Evolutionary conservation across 441 rosid genomes (phyloP).

Genomic region (Aleurites moluccanus): DNA sequence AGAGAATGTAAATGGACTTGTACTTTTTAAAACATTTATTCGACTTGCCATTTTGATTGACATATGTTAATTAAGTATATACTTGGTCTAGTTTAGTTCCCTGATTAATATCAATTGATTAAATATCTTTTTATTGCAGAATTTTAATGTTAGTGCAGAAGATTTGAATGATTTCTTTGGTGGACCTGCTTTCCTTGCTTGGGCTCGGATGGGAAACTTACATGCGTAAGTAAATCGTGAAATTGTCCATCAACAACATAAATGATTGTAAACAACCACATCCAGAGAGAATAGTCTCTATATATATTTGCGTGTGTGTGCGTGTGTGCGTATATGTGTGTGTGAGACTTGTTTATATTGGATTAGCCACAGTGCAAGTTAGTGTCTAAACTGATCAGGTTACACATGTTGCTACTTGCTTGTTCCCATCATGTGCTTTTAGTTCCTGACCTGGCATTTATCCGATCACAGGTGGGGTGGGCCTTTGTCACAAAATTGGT

Average conservation of each 20-base stretch:
- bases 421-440: conserved; percentile 14
- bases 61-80: background rate
- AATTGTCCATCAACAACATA: background rate
- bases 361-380: conserved; percentile 12
- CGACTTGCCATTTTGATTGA: background rate
- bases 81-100: conserved; percentile 8
- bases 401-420: background rate
- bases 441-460: conserved; percentile 9
- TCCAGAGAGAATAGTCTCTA: background rate
- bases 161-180: conserved; percentile 89
- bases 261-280: background rate
- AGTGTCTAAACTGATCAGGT: background rate
- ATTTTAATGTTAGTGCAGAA: conserved; percentile 62
- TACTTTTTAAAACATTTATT: background rate
- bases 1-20: background rate
- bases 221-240: conserved; percentile 60
- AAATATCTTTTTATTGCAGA: conserved; percentile 43
- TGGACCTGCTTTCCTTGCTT: conserved; percentile 98
- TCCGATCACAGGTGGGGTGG: conserved; percentile 87
- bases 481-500: conserved; percentile 84
- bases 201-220: conserved; percentile 99
- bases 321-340: background rate
- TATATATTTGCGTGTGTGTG: background rate
- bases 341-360: background rate
- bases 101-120: conserved; percentile 8